These are phyloP conservation scores for Chaetomium sp. DNA, from an alignment of 2,329 filamentous ascomycete species.

Conservation along the genomic window DNA sequence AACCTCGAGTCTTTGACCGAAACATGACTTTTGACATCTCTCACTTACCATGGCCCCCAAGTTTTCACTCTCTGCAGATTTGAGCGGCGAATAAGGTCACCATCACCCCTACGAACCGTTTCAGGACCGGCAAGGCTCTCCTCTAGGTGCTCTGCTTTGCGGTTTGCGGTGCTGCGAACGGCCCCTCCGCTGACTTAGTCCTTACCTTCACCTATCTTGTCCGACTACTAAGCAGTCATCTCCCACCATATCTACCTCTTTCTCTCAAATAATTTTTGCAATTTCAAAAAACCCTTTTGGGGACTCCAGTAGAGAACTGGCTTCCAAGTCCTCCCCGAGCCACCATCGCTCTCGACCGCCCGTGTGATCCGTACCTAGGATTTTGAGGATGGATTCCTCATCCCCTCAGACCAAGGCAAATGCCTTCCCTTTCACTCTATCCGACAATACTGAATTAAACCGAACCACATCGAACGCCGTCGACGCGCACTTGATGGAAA, in stretches of 20 bases:
- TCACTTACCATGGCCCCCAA: not conserved
- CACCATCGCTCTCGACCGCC: not conserved
- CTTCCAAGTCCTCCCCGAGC: not conserved
- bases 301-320: not conserved
- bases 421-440: not conserved
- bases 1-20: not conserved
- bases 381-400: not conserved
- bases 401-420: not conserved
- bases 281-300: not conserved
- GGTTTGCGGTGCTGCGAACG: not conserved
- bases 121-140: not conserved
- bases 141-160: not conserved
- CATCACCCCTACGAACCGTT: not conserved
- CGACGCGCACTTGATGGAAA: constrained; percentile 32
- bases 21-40: not conserved
- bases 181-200: not conserved
- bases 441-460: not conserved
- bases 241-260: not conserved
- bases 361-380: not conserved
- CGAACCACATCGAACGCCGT: constrained; percentile 21
- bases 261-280: not conserved
- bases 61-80: not conserved
- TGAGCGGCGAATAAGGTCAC: not conserved
- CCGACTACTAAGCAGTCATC: not conserved
- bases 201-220: not conserved